These are phyloP conservation scores for Glycine tomentella DNA, from an alignment of 306 rosid genomes.

Conservation along the genomic window DNA sequence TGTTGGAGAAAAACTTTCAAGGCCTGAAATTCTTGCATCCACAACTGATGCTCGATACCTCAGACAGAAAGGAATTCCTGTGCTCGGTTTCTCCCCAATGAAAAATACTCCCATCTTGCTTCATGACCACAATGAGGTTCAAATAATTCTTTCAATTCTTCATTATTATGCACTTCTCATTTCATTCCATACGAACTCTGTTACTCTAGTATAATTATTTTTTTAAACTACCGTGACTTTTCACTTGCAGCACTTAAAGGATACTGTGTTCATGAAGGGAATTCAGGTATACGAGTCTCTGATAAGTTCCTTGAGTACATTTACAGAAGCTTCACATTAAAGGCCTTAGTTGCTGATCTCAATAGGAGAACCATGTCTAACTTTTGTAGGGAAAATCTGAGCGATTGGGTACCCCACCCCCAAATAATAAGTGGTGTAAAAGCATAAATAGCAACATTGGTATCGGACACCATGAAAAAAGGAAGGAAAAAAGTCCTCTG, in stretches of 20 bases:
- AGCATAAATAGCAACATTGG: not conserved
- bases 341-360: not conserved
- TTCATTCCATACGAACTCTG: constrained; percentile 5
- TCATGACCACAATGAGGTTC: constrained; percentile 95
- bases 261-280: constrained; percentile 75
- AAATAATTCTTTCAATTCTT: constrained; percentile 18
- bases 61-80: constrained; percentile 82
- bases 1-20: constrained; percentile 79
- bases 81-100: constrained; percentile 95
- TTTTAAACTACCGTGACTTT: constrained; percentile 4
- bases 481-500: not conserved
- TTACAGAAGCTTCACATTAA: constrained; percentile 50
- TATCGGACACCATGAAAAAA: not conserved
- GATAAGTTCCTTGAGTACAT: constrained; percentile 82
- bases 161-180: not conserved
- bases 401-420: not conserved
- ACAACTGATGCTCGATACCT: constrained; percentile 79
- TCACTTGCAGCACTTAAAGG: constrained; percentile 73
- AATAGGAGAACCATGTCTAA: no score
- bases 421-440: not conserved
- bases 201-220: not conserved
- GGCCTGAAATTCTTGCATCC: constrained; percentile 85
- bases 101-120: constrained; percentile 84
- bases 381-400: no score
- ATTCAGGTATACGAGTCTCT: constrained; percentile 84